Evolutionary conservation across 352 stramenopile species (phyloP).

Genomic region (Pythium oligandrum): DNA sequence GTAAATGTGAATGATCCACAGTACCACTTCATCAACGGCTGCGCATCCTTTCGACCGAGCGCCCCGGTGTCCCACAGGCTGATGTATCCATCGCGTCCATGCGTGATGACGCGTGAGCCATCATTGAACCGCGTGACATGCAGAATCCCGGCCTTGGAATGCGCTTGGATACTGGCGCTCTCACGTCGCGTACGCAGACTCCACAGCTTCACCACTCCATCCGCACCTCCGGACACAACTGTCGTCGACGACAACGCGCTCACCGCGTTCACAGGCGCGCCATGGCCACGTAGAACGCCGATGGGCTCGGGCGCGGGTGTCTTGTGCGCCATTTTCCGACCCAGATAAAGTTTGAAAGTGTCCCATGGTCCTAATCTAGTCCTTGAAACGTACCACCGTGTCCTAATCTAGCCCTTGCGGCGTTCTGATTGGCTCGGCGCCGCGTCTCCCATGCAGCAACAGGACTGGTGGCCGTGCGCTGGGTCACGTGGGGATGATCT

Average conservation of each 20-base stretch:
- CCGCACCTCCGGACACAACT: conserved; percentile 47
- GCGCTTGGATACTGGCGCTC: conserved; percentile 23
- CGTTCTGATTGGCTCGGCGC: too few species aligned
- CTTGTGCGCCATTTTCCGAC: conserved; percentile 6
- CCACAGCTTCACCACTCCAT: conserved; percentile 75
- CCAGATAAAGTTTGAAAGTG: too few species aligned
- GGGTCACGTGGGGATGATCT: too few species aligned
- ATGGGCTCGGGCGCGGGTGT: conserved; percentile 37
- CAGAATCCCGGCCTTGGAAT: conserved; percentile 79
- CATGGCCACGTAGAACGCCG: conserved; percentile 63
- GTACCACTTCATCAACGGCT: conserved; percentile 13
- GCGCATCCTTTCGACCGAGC: not conserved
- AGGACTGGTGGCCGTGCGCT: too few species aligned
- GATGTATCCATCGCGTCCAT: conserved; percentile 69
- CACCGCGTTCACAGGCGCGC: conserved; percentile 51
- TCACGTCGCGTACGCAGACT: conserved; percentile 57
- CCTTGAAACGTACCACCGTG: too few species aligned
- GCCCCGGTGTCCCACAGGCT: conserved; percentile 43
- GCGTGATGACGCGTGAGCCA: conserved; percentile 37
- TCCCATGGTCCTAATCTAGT: too few species aligned
- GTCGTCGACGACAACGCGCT: conserved; percentile 34
- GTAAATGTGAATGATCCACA: conserved; percentile 33
- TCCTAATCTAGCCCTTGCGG: too few species aligned
- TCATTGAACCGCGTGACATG: conserved; percentile 23
- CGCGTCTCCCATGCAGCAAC: too few species aligned